These are phyloP conservation scores for Sarcodon aspratus DNA, from an alignment of 768 basidiomycete genomes.

Conservation along the genomic window DNA sequence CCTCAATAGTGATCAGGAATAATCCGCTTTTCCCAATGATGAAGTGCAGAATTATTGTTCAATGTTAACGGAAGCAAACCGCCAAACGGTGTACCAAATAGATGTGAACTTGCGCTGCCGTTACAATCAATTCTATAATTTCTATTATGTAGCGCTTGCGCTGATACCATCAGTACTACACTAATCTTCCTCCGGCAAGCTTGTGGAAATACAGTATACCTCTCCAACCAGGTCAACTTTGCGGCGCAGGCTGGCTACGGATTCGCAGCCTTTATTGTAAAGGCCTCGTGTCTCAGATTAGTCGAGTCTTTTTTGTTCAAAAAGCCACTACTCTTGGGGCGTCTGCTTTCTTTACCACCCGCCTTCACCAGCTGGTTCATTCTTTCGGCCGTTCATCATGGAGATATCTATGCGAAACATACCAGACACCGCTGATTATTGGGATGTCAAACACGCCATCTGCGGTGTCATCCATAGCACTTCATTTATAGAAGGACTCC, in stretches of 20 bases:
- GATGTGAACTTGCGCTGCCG: background rate
- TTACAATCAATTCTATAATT: too few relatives aligned
- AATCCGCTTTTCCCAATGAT: background rate
- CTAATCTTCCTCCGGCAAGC: too few relatives aligned
- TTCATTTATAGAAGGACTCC: constrained; percentile 28
- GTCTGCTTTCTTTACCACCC: background rate
- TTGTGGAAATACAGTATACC: too few relatives aligned
- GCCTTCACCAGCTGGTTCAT: background rate
- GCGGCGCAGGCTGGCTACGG: too few relatives aligned
- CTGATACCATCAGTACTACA: too few relatives aligned
- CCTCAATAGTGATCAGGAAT: too few relatives aligned
- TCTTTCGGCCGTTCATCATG: constrained; percentile 15
- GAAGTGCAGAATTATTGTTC: background rate
- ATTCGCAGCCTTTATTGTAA: too few relatives aligned
- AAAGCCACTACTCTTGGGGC: too few relatives aligned
- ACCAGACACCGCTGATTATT: constrained; percentile 30
- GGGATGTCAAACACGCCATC: constrained; percentile 46
- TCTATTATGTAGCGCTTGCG: too few relatives aligned
- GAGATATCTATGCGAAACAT: constrained; percentile 25
- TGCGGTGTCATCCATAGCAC: constrained; percentile 46
- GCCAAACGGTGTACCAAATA: background rate
- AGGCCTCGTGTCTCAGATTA: too few relatives aligned
- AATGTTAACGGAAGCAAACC: background rate
- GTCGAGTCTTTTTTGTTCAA: too few relatives aligned
- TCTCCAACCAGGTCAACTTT: too few relatives aligned